These are phyloP conservation scores for Corymbia citriodora DNA, from an alignment of 441 rosid genomes.

Conservation along the genomic window DNA sequence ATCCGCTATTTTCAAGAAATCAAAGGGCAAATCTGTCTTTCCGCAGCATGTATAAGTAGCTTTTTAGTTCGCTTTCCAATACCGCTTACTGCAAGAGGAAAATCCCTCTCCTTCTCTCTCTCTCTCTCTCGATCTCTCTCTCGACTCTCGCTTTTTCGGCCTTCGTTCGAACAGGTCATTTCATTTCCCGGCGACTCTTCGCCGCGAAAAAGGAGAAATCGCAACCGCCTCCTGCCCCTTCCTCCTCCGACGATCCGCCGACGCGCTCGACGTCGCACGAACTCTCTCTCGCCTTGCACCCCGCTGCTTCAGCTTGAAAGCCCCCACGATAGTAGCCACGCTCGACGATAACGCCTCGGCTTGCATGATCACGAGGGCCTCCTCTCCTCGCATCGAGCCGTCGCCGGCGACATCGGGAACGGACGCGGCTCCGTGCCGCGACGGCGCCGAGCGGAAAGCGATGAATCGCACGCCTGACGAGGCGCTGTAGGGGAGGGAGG, in stretches of 20 bases:
- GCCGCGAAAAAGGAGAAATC: background rate
- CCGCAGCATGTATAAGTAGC: background rate
- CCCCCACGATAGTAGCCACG: background rate
- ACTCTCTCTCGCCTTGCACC: background rate
- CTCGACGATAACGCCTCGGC: background rate
- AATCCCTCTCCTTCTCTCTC: background rate
- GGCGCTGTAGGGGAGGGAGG: background rate
- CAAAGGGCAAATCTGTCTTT: conserved; percentile 30
- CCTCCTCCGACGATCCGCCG: background rate
- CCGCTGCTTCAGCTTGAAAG: background rate
- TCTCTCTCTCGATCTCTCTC: background rate
- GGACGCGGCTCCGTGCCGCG: background rate
- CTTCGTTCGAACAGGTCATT: background rate
- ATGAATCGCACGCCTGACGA: background rate
- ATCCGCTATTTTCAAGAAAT: conserved; percentile 15
- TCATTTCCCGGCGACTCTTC: background rate
- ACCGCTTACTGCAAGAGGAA: background rate
- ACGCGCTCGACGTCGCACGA: background rate
- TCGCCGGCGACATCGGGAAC: background rate
- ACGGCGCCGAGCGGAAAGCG: background rate
- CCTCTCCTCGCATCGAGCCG: background rate
- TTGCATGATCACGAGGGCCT: background rate
- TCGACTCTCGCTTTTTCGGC: background rate
- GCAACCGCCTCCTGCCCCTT: background rate
- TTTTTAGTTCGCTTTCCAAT: conserved; percentile 9